A percentile compares a stretch with the other conserved stretches of the same genome.
phyloP scores from a whole-genome alignment of 2,329 filamentous ascomycete genomes.

The Achaetomium macrosporum region DNA sequence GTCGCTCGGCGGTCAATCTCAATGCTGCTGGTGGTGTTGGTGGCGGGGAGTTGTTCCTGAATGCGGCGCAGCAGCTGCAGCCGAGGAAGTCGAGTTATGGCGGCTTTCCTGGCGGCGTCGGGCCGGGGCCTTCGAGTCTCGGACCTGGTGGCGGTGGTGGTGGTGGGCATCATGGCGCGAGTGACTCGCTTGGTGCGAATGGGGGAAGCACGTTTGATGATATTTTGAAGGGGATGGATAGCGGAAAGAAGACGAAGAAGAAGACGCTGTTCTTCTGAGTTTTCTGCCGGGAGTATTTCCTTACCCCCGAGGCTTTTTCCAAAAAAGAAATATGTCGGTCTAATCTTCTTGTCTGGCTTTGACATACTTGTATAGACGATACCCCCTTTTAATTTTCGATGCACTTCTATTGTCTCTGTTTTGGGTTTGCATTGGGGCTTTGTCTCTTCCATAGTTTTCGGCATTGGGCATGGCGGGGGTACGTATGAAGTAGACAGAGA shows the following conservation, averaged over 20 bases:
- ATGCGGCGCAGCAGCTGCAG: neutral
- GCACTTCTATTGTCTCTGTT: neutral
- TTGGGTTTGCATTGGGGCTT: neutral
- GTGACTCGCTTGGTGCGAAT: constrained; percentile 1
- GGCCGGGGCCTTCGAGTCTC: neutral
- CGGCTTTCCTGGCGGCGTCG: neutral
- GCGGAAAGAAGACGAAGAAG: constrained; percentile 29
- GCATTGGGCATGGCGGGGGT: too few relatives aligned
- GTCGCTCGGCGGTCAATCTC: constrained; percentile 16
- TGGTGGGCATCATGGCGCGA: neutral
- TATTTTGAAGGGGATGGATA: constrained; percentile 33
- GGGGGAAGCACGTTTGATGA: constrained; percentile 32
- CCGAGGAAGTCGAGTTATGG: constrained; percentile 14
- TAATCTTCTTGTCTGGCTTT: neutral
- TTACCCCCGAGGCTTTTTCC: too few relatives aligned
- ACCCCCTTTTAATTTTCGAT: constrained; percentile 9
- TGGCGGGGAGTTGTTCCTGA: neutral
- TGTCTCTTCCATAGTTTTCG: neutral
- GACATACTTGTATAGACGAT: constrained; percentile 17
- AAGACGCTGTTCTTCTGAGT: constrained; percentile 22
- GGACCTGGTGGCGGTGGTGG: neutral
- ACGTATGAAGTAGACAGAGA: neutral
- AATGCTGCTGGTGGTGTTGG: neutral
- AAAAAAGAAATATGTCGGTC: too few relatives aligned
- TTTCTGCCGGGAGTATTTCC: too few relatives aligned